Base-by-base conservation (phyloP, 495 filamentous ascomycete genomes). In the Penicillium cosmopolitanum region DNA sequence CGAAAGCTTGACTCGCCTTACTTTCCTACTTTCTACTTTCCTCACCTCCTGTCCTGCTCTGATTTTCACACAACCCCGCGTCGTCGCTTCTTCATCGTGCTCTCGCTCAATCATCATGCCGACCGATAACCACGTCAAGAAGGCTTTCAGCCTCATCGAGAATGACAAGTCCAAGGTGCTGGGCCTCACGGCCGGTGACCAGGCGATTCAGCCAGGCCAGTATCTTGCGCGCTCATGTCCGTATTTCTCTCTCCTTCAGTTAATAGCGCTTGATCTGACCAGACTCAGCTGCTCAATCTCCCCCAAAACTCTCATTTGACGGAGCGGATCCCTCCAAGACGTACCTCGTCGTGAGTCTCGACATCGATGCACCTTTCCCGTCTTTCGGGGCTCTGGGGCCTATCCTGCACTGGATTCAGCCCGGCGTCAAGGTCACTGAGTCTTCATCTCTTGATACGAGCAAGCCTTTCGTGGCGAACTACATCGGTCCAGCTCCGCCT, bases 361-460 rank as follows among this genome's bases (percentile, higher is more conserved):
- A 85, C 52, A 70, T 83, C 44, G 83, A 84, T 61, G 79, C 80
- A 0, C 84, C 84, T 0, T 81, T 85, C 65, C 75, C 80, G 1
- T 77, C 75, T 12, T 79, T 80, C 53, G 34, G 50, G 15, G 23
- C 69, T 16, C 63, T 77, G 5, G 62, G 77, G 1, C 78, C 78
- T 15, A 75, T 80, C 31, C 63, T 80, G n/a, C 77, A 80, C 64
- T 82, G 80, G 80, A 75, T 80, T 16, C 80, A 82, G 62, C 73
- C 80, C 10, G 77, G 74, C 16, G 62, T 80, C 13, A 72, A 77
- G 58, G 44, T 68, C 5, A 50, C 55, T 13, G 67, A 64, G 16
- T 58, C 58, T 0, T 51, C 57, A 34, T 60, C 18, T 47, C 51
- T 66, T 43, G 67, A 64, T 28, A 53, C 56, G 11, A 60, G 55